These are phyloP conservation scores for Zygosaccharomyces siamensis DNA, from an alignment of 805 yeast species.

Conservation along the genomic window DNA sequence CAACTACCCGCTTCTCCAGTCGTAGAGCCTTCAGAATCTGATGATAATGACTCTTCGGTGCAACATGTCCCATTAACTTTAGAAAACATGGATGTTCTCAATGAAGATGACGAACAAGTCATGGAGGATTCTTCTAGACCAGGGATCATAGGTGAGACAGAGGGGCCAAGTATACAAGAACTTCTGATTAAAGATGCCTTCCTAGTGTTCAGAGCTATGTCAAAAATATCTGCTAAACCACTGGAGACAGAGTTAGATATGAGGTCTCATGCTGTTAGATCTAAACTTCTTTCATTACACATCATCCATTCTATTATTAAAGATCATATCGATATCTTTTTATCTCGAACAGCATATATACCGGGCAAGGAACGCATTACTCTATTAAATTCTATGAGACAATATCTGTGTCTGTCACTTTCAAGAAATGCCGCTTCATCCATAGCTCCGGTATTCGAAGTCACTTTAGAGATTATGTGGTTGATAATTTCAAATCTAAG, in stretches of 20 bases:
- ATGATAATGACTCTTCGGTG: background rate
- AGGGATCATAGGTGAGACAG: conserved; percentile 3
- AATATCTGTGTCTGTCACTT: conserved; percentile 73
- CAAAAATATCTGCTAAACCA: conserved; percentile 81
- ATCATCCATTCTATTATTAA: conserved; percentile 79
- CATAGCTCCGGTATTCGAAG: conserved; percentile 84
- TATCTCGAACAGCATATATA: conserved; percentile 53
- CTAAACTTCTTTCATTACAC: conserved; percentile 83
- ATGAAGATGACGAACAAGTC: conserved; percentile 51
- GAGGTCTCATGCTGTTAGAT: conserved; percentile 89
- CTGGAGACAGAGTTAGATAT: conserved; percentile 75
- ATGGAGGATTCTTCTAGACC: conserved; percentile 39
- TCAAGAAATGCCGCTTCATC: conserved; percentile 92
- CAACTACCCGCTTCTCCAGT: conserved; percentile 3
- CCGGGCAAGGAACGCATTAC: conserved; percentile 52
- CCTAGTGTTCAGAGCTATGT: conserved; percentile 88
- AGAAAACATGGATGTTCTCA: conserved; percentile 52
- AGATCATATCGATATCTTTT: conserved; percentile 78
- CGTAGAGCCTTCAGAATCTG: conserved; percentile 4
- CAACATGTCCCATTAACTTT: conserved; percentile 46
- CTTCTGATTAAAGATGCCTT: conserved; percentile 84
- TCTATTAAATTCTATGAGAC: conserved; percentile 75
- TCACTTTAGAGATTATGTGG: conserved; percentile 92
- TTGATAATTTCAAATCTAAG: conserved; percentile 75
- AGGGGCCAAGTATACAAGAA: conserved; percentile 45